Evolutionary conservation across 2,329 filamentous ascomycete genomes (phyloP), one percentile per base, ranked within the genome.

Genomic region (Tetracladium maxilliforme): DNA sequence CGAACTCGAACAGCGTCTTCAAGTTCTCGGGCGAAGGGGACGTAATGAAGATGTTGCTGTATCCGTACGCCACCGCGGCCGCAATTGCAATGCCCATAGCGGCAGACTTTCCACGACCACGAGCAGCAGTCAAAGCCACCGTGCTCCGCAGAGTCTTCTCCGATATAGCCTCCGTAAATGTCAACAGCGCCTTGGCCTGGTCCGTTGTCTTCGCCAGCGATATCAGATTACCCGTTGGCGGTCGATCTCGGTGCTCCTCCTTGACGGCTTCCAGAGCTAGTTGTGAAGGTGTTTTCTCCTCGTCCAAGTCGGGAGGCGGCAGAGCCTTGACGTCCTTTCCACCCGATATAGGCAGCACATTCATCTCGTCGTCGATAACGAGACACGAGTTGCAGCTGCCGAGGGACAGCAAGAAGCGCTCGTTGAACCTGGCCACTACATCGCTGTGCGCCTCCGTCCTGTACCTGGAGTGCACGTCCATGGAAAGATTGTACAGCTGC

Each of bases 31-130:
- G 90, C 32, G 83, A 94, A 1, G 87, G 87, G 2, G 87, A 95
- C 2, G 90, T 98, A 46, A 98, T 93, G 54, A 98, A 98, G 42
- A 98, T 93, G 50, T 98, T 98, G 59, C 84, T 93, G 54, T 98
- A 98, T 14, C 90, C 90, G 45, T 95, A 81, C 2, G 90, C 87
- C 22, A 98, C 70, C 2, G 92, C 92, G 4, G 90, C 84, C 4
- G 90, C 90, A 21, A 98, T 79, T 4, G 90, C 84, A 25, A 98
- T 76, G 53, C 90, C 90, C 42, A 98, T 67, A 14, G 90, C 90
- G 11, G 90, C 92, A 12, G 90, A 98, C 55, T 98, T 98, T 54
- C 90, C 90, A 42, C 90, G 76, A 50, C 90, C 90, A 71, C 90
- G 74, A 19, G 78, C 87, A 11, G 90, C 90, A 8, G 90, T 98